Evolutionary conservation across 495 filamentous ascomycete genomes (phyloP).

Genomic region (Endocarpon pusillum): DNA sequence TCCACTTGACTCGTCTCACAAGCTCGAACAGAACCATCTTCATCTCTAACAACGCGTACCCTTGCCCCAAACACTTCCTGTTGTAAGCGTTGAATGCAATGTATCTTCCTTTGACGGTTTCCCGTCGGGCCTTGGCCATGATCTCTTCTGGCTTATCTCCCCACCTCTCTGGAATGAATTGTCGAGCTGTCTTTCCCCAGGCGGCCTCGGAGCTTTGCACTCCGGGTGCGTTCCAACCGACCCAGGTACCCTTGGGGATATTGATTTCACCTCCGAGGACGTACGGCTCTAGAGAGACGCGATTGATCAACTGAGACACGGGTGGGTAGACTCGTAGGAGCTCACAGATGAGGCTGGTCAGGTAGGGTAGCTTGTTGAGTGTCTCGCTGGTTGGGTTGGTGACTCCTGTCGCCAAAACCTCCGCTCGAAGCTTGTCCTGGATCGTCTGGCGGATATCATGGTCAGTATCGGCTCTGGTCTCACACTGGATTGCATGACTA

Average conservation of each 20-base stretch:
- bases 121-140: constrained; percentile 11
- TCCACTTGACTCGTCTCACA: constrained; percentile 14
- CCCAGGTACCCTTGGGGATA: constrained; percentile 17
- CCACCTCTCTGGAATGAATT: constrained; percentile 23
- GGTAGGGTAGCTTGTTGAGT: constrained; percentile 18
- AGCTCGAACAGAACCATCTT: constrained; percentile 19
- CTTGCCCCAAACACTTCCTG: constrained; percentile 21
- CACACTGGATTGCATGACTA: neutral
- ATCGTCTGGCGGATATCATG: constrained; percentile 4
- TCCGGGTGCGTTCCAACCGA: constrained; percentile 22
- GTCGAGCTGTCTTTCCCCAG: constrained; percentile 17
- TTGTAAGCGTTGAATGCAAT: constrained; percentile 21
- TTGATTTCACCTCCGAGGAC: constrained; percentile 13
- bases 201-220: constrained; percentile 15
- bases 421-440: constrained; percentile 15
- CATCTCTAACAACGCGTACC: constrained; percentile 19
- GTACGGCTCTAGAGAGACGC: constrained; percentile 5
- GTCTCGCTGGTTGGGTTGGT: constrained; percentile 9
- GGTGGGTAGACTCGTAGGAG: constrained; percentile 25
- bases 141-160: constrained; percentile 17
- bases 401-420: constrained; percentile 7
- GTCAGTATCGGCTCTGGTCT: neutral
- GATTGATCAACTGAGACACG: constrained; percentile 22
- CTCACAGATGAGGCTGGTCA: constrained; percentile 22
- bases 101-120: constrained; percentile 17